Percentiles rank a stretch among this genome's conserved stretches.
Evolutionary conservation across 2,329 filamentous ascomycete genomes (phyloP).

Genomic region (Xylariaceae sp.): DNA sequence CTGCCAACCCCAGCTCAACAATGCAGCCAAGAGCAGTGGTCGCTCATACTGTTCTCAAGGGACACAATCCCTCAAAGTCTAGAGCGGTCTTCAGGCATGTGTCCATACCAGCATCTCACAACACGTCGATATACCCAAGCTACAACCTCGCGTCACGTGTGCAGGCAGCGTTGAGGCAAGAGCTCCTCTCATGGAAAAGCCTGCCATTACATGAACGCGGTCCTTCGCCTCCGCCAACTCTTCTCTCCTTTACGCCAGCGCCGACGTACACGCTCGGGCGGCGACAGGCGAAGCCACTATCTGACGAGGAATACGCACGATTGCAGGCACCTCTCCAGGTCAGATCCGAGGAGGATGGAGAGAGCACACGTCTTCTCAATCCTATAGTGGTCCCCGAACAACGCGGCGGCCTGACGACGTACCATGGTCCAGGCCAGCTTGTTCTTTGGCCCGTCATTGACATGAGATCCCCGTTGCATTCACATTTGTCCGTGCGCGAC

Average conservation of each 20-base stretch:
- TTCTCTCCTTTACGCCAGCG: slow-evolving; percentile 78
- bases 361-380: slow-evolving; percentile 33
- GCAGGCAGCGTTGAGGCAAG: slow-evolving; percentile 39
- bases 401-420: slow-evolving; percentile 90
- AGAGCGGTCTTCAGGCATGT: no score
- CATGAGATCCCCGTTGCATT: slow-evolving; percentile 58
- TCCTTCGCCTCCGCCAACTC: slow-evolving; percentile 59
- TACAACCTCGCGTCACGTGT: slow-evolving; percentile 39
- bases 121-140: slow-evolving; percentile 13
- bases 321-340: slow-evolving; percentile 43
- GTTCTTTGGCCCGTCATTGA: slow-evolving; percentile 93
- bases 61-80: no score
- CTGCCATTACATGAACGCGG: slow-evolving; percentile 10
- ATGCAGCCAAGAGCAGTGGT: no score
- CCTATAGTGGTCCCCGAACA: slow-evolving; percentile 65
- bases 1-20: no score
- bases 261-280: slow-evolving; percentile 90
- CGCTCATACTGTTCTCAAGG: no score
- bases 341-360: background rate
- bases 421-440: slow-evolving; percentile 90
- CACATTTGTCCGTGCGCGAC: slow-evolving; percentile 63
- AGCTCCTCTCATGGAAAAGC: slow-evolving; percentile 59
- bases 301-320: slow-evolving; percentile 41
- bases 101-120: slow-evolving; percentile 13
- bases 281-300: slow-evolving; percentile 60